Conservation (phyloP, 805 yeast species). For the Metschnikowia colocasiae region DNA sequence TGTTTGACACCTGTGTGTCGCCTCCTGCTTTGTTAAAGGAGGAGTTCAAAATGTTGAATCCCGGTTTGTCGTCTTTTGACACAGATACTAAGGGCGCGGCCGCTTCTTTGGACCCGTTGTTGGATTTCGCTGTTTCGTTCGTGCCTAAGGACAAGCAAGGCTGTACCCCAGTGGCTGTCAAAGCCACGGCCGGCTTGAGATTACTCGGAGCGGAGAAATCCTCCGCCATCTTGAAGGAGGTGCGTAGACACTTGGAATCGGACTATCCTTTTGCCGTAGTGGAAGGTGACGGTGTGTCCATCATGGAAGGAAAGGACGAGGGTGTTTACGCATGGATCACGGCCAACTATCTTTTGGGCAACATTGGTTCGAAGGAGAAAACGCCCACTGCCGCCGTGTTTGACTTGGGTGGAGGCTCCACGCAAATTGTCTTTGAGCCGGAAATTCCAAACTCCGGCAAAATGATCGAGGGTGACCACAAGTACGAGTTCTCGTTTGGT, state of each 20-base stretch:
- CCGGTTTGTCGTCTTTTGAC: constrained; percentile 86
- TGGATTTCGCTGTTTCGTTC: constrained; percentile 66
- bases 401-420: constrained; percentile 97
- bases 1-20: constrained; percentile 79
- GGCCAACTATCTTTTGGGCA: constrained; percentile 87
- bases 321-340: constrained; percentile 99
- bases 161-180: constrained; percentile 93
- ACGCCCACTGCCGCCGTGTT: constrained; percentile 93
- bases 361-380: constrained; percentile 77
- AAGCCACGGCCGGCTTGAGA: constrained; percentile 97
- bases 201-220: constrained; percentile 75
- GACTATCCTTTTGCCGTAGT: constrained; percentile 93
- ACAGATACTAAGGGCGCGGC: constrained; percentile 85
- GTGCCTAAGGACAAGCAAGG: constrained; percentile 70
- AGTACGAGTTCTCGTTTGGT: constrained; percentile 76
- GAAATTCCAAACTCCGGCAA: constrained; percentile 53
- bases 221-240: constrained; percentile 66
- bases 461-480: constrained; percentile 85
- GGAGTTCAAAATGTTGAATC: constrained; percentile 82
- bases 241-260: constrained; percentile 66
- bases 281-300: constrained; percentile 77
- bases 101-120: constrained; percentile 75
- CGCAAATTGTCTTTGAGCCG: constrained; percentile 98
- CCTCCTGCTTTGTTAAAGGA: constrained; percentile 82
- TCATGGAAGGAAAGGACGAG: constrained; percentile 96